phyloP scores from a whole-genome alignment of 192 early-diverging fungal genomes.

The Glomus cerebriforme region DNA sequence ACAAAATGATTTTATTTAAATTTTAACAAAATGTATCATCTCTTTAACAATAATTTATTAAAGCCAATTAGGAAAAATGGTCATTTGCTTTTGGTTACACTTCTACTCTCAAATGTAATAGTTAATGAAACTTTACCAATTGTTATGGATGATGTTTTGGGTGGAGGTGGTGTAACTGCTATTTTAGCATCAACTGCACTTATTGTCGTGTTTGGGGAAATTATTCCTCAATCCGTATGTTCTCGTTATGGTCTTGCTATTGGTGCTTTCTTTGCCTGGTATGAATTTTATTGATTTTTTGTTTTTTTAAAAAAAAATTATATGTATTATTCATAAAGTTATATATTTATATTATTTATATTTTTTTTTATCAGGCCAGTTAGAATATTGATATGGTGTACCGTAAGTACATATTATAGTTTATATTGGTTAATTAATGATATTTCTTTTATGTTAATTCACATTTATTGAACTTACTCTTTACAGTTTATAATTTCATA shows the following conservation, averaged over 20 bases:
- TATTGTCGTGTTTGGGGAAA: constrained; percentile 89
- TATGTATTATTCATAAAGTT: not conserved
- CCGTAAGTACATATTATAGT: constrained; percentile 32
- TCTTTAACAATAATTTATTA: too few species aligned
- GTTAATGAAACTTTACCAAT: constrained; percentile 91
- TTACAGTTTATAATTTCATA: constrained; percentile 67
- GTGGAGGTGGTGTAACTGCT: constrained; percentile 74
- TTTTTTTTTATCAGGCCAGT: constrained; percentile 44
- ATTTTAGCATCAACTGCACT: constrained; percentile 80
- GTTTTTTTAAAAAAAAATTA: not conserved
- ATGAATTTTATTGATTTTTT: too few species aligned
- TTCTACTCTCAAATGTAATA: constrained; percentile 85
- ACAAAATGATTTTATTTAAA: too few species aligned
- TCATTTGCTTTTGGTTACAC: constrained; percentile 85
- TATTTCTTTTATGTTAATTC: not conserved
- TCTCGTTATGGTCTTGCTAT: constrained; percentile 85
- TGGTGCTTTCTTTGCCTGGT: constrained; percentile 85
- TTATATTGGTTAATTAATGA: not conserved
- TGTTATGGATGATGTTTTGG: constrained; percentile 68
- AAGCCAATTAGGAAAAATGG: constrained; percentile 82
- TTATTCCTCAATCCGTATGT: constrained; percentile 92
- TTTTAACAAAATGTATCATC: too few species aligned
- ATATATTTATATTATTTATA: not conserved
- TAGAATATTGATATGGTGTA: constrained; percentile 54
- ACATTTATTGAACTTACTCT: not conserved